Percentiles rank a stretch among this genome's conserved stretches.
Evolutionary conservation across 257 asterid species (phyloP).

Genomic region (Solanum sitiens): DNA sequence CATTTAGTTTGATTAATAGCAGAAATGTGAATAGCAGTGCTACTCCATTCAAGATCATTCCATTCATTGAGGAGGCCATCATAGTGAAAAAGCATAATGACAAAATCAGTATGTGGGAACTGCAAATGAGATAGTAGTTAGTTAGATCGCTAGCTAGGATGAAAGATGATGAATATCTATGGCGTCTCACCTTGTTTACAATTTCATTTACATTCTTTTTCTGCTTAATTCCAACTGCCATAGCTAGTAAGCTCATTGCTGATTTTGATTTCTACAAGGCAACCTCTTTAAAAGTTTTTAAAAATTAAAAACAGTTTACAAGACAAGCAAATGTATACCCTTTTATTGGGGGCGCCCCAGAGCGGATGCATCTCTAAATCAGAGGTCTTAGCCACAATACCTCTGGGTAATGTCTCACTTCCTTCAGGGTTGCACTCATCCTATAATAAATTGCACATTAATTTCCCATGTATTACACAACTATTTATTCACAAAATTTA

Average conservation of each 20-base stretch:
- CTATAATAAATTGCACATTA: constrained; percentile 16
- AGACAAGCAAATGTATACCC: constrained; percentile 17
- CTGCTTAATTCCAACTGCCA: constrained; percentile 75
- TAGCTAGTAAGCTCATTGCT: constrained; percentile 53
- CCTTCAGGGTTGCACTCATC: constrained; percentile 47
- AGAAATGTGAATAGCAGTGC: constrained; percentile 43
- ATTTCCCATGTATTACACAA: neutral
- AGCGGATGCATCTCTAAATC: constrained; percentile 60
- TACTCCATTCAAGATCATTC: constrained; percentile 63
- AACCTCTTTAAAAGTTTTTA: neutral
- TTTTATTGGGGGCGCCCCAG: constrained; percentile 31
- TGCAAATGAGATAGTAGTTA: constrained; percentile 12
- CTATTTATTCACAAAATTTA: neutral
- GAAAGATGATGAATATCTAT: neutral
- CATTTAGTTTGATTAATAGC: constrained; percentile 75
- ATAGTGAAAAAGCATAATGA: constrained; percentile 65
- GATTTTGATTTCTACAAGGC: constrained; percentile 26
- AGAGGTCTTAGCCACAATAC: constrained; percentile 43
- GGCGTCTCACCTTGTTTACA: constrained; percentile 41
- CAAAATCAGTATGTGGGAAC: constrained; percentile 44
- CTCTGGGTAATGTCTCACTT: constrained; percentile 53
- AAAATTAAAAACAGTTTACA: neutral
- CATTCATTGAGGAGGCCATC: constrained; percentile 65
- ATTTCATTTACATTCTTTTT: constrained; percentile 49
- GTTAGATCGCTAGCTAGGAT: neutral